A percentile compares a stretch with the other conserved stretches of the same genome.
Conservation (phyloP, 345 rosid genomes). For the Lumnitzera racemosa region DNA sequence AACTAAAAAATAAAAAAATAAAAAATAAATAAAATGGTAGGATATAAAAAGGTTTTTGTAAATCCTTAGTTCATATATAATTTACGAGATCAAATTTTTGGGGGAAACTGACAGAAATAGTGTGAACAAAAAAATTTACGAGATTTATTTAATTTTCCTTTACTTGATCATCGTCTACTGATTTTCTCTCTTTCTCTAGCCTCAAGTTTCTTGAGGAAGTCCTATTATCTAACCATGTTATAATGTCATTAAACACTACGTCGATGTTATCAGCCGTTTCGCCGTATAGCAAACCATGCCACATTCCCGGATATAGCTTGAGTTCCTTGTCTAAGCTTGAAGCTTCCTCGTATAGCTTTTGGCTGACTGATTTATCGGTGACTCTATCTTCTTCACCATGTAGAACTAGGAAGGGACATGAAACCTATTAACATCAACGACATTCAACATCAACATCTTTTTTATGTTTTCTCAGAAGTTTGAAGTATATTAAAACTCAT, state of each 20-base stretch:
- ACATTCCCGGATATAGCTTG: constrained; percentile 70
- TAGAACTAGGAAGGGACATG: constrained; percentile 63
- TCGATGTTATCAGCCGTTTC: constrained; percentile 47
- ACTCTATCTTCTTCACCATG: constrained; percentile 80
- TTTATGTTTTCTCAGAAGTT: too few relatives aligned
- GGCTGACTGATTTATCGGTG: constrained; percentile 49
- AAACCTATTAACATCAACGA: constrained; percentile 25
- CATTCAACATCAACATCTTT: too few relatives aligned
- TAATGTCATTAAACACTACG: constrained; percentile 53
- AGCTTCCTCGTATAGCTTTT: constrained; percentile 36
- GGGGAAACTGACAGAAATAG: too few relatives aligned
- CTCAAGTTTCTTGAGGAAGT: constrained; percentile 4
- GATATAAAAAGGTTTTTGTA: too few relatives aligned
- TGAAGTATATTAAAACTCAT: too few relatives aligned
- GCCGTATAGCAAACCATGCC: constrained; percentile 82
- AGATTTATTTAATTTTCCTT: too few relatives aligned
- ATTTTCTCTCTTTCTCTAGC: constrained; percentile 15
- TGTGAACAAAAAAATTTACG: too few relatives aligned
- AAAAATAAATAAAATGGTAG: too few relatives aligned
- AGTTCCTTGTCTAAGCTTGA: constrained; percentile 65
- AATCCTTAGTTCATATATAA: too few relatives aligned
- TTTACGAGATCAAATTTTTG: too few relatives aligned
- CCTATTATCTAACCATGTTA: constrained; percentile 48
- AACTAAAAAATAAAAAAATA: too few relatives aligned
- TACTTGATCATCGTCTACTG: background rate